These are phyloP conservation scores for Groenewaldozyma salmanticensis DNA, from an alignment of 805 yeast species.

Conservation along the genomic window DNA sequence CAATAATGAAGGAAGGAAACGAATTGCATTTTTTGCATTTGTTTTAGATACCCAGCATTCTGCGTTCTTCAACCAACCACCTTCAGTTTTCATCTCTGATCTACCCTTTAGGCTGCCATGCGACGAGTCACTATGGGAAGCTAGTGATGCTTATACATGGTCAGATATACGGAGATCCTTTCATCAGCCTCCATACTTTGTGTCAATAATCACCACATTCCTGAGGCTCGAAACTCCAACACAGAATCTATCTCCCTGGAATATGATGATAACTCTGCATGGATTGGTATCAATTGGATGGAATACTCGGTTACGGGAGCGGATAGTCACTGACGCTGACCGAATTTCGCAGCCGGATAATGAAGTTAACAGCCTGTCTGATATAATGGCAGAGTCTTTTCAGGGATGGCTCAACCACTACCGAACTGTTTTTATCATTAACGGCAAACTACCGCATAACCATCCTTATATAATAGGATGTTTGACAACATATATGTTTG, in stretches of 20 bases:
- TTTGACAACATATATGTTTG: slow-evolving; percentile 18
- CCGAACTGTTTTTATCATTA: slow-evolving; percentile 14
- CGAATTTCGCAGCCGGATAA: neutral
- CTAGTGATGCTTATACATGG: slow-evolving; percentile 18
- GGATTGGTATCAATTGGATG: slow-evolving; percentile 19
- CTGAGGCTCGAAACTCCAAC: slow-evolving; percentile 11
- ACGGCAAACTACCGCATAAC: slow-evolving; percentile 15
- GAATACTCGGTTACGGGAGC: slow-evolving; percentile 15
- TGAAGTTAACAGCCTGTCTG: slow-evolving; percentile 7
- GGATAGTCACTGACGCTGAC: slow-evolving; percentile 4
- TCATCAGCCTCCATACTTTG: slow-evolving; percentile 15
- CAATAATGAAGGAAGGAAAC: slow-evolving; percentile 52
- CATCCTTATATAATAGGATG: slow-evolving; percentile 21
- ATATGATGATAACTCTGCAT: slow-evolving; percentile 20
- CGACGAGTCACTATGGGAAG: slow-evolving; percentile 51
- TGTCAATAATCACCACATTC: slow-evolving; percentile 12
- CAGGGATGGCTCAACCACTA: slow-evolving; percentile 18
- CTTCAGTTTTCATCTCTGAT: slow-evolving; percentile 45
- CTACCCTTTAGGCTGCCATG: slow-evolving; percentile 54
- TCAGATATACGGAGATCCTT: slow-evolving; percentile 2
- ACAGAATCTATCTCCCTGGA: slow-evolving; percentile 18
- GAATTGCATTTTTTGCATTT: slow-evolving; percentile 74
- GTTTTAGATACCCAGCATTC: slow-evolving; percentile 74
- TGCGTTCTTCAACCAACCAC: slow-evolving; percentile 66
- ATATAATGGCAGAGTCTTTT: slow-evolving; percentile 15